These are phyloP conservation scores for Paspalum notatum DNA, from an alignment of 176 grass and related monocot genomes.

Conservation along the genomic window DNA sequence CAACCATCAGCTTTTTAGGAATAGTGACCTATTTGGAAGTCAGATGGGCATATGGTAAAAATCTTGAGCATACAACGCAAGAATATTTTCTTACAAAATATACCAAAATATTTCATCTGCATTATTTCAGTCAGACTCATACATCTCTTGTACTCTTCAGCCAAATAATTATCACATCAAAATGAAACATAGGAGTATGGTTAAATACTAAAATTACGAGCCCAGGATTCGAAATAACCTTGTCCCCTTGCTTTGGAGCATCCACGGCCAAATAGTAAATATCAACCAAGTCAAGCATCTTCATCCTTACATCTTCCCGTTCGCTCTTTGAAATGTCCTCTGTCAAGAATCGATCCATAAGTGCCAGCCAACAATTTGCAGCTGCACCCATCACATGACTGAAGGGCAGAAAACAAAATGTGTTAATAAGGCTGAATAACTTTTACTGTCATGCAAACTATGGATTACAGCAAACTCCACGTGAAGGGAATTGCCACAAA, in stretches of 20 bases:
- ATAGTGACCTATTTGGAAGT: constrained; percentile 52
- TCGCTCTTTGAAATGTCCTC: constrained; percentile 38
- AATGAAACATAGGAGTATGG: background rate
- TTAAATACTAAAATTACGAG: background rate
- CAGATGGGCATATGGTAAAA: background rate
- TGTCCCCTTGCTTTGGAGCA: constrained; percentile 59
- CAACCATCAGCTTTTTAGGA: constrained; percentile 38
- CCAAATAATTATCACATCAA: background rate
- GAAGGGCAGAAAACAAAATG: constrained; percentile 16
- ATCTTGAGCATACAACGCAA: background rate
- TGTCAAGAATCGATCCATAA: constrained; percentile 77
- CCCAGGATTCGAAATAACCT: constrained; percentile 47
- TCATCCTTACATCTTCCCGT: constrained; percentile 13
- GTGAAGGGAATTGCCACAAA: background rate
- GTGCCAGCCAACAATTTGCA: constrained; percentile 60
- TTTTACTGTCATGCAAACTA: background rate
- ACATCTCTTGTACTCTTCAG: background rate
- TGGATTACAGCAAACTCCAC: background rate
- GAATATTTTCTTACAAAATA: background rate
- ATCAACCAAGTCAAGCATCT: constrained; percentile 65
- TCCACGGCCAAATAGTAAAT: constrained; percentile 82
- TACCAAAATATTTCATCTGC: constrained; percentile 12
- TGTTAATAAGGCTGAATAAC: constrained; percentile 15
- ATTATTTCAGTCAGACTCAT: too few species aligned
- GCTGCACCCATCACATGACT: constrained; percentile 50